Percentiles rank a stretch among this genome's conserved stretches.
phyloP scores from a whole-genome alignment of 78 protist genomes.

The Dictyostelium citrinum region DNA sequence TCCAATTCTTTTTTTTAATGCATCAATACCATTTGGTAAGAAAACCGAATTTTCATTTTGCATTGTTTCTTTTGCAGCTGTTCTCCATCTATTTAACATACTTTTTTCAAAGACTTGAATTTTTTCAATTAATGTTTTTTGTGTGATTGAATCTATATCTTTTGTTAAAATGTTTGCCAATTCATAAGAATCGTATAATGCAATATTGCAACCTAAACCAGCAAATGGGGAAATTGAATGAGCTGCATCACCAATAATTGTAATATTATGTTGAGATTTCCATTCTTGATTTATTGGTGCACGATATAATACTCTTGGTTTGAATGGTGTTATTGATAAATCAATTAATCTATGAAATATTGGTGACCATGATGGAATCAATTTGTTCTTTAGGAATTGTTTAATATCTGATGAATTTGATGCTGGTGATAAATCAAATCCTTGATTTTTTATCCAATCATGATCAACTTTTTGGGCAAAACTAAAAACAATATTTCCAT shows the following conservation, averaged over 20 bases:
- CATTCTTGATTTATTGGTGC: not conserved
- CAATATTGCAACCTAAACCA: conserved; percentile 42
- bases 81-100: not conserved
- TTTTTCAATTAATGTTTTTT: not conserved
- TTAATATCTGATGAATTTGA: not conserved
- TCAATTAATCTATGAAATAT: not conserved
- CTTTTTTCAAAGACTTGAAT: not conserved
- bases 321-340: not conserved
- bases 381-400: not conserved
- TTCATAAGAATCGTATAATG: conserved; percentile 16
- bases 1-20: not conserved
- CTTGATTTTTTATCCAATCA: not conserved
- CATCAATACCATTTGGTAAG: not conserved
- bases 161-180: not conserved
- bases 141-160: not conserved
- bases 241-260: conserved; percentile 61
- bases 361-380: not conserved
- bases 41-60: not conserved
- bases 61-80: not conserved
- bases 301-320: not conserved
- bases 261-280: not conserved
- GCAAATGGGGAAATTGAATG: conserved; percentile 71
- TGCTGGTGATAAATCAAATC: not conserved
- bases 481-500: not conserved
- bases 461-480: not conserved